A percentile compares a stretch with the other conserved stretches of the same genome.
Conservation (phyloP, 768 basidiomycete genomes). For the Podaxis pistillaris region DNA sequence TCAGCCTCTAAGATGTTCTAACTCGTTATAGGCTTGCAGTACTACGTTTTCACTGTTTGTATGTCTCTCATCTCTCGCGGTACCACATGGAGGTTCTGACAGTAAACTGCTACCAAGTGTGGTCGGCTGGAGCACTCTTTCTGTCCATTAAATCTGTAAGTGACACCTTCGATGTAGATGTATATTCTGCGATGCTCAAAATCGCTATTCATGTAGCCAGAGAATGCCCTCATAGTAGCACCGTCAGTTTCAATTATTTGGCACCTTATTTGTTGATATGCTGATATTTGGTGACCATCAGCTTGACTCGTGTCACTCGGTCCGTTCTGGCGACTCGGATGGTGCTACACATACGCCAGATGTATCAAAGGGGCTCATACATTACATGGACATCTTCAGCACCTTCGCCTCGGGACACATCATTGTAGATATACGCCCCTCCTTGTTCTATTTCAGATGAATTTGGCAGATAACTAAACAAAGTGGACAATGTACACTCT, state of each 20-base stretch:
- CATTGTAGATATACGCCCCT: neutral
- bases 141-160: neutral
- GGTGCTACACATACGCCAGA: neutral
- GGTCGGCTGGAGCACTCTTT: neutral
- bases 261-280: too few species aligned
- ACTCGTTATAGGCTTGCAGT: neutral
- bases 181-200: neutral
- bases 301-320: neutral
- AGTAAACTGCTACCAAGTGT: neutral
- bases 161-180: too few species aligned
- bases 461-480: too few species aligned
- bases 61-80: neutral
- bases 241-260: neutral
- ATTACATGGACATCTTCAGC: neutral
- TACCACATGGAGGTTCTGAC: neutral
- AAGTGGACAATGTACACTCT: too few species aligned
- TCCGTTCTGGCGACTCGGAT: neutral
- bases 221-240: neutral
- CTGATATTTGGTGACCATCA: neutral
- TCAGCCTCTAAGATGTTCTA: neutral
- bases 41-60: neutral
- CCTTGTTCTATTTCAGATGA: constrained; percentile 32
- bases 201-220: neutral
- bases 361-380: neutral
- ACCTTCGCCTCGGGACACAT: neutral